A percentile compares a stretch with the other conserved stretches of the same genome.
phyloP scores from a whole-genome alignment of 2,329 filamentous ascomycete genomes.

The Pseudogymnoascus destructans region DNA sequence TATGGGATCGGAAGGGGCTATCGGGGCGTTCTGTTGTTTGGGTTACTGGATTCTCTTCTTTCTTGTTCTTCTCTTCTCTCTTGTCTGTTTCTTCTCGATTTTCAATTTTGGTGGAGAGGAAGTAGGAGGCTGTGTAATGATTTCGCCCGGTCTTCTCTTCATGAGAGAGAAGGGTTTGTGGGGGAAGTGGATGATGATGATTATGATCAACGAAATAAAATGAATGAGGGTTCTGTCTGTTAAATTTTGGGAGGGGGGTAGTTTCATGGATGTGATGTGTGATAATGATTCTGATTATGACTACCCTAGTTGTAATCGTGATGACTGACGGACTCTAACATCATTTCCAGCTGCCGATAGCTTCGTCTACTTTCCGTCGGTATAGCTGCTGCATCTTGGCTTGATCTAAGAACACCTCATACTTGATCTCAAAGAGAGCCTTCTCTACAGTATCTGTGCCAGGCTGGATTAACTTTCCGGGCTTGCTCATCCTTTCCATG shows the following conservation, averaged over 20 bases:
- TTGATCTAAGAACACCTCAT: conserved; percentile 90
- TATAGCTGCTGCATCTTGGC: conserved; percentile 76
- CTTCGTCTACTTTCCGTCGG: conserved; percentile 62
- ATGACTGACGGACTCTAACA: neutral
- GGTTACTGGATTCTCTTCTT: neutral
- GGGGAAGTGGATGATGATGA: neutral
- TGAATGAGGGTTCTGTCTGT: neutral
- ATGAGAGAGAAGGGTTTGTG: neutral
- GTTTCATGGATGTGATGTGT: neutral
- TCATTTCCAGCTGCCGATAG: conserved; percentile 31
- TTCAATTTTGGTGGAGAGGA: neutral
- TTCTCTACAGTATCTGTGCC: conserved; percentile 60
- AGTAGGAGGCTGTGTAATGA: neutral
- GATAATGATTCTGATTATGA: neutral
- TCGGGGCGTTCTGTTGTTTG: neutral
- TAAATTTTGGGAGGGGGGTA: neutral
- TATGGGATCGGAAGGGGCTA: neutral
- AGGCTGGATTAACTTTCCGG: conserved; percentile 70
- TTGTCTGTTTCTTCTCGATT: neutral
- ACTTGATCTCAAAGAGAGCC: conserved; percentile 74
- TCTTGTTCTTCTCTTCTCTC: neutral
- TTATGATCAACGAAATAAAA: conserved; percentile 1
- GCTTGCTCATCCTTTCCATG: conserved; percentile 96
- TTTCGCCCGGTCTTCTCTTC: neutral
- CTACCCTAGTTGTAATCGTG: neutral